These are phyloP conservation scores for Tetracladium maxilliforme DNA, from an alignment of 2,329 filamentous ascomycete species.

Conservation along the genomic window DNA sequence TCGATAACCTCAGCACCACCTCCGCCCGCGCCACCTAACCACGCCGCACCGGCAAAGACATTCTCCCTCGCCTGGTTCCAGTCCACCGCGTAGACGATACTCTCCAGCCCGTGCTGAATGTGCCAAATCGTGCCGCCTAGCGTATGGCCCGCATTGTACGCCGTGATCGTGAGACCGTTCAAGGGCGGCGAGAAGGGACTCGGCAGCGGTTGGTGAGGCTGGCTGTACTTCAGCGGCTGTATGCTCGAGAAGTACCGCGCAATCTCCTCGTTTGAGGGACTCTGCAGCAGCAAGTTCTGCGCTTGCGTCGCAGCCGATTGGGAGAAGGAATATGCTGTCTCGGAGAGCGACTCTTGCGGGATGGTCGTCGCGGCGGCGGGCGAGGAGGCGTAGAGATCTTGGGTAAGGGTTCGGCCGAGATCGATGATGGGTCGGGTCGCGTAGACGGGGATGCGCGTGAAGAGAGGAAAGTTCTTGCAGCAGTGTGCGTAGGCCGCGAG, in stretches of 20 bases:
- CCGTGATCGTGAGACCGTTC: conserved; percentile 85
- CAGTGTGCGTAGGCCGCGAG: conserved; percentile 90
- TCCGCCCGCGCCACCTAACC: conserved; percentile 69
- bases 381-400: conserved; percentile 84
- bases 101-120: conserved; percentile 91
- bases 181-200: conserved; percentile 81
- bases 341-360: conserved; percentile 55
- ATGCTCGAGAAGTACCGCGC: conserved; percentile 83
- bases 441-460: conserved; percentile 85
- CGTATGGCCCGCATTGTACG: conserved; percentile 92
- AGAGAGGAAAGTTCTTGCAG: conserved; percentile 89
- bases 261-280: conserved; percentile 79
- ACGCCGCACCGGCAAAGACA: conserved; percentile 83
- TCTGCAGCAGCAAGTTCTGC: conserved; percentile 39
- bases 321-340: conserved; percentile 38
- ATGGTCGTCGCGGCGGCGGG: conserved; percentile 80
- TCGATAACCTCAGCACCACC: conserved; percentile 87
- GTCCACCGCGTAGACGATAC: conserved; percentile 92
- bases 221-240: conserved; percentile 88
- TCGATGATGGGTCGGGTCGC: conserved; percentile 89
- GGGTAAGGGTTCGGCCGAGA: conserved; percentile 75
- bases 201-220: conserved; percentile 79
- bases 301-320: conserved; percentile 32
- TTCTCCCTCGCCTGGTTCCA: conserved; percentile 98
- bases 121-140: conserved; percentile 98